Conservation (phyloP, 1,139 yeast species). For the Hanseniaspora uvarum region DNA sequence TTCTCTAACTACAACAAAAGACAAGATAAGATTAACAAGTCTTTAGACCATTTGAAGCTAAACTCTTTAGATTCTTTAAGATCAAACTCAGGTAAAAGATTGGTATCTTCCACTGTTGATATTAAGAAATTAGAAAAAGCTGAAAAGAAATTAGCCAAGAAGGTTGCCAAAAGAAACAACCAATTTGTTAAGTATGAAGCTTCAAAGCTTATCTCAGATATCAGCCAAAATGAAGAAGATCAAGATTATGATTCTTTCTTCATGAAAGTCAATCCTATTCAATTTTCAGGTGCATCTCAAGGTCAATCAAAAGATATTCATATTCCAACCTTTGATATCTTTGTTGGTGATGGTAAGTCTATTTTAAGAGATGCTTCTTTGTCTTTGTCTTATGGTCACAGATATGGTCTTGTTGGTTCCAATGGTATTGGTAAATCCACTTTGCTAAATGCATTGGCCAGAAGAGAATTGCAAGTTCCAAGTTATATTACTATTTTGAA, state of each 20-base stretch:
- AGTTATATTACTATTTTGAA: conserved; percentile 90
- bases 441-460: conserved; percentile 73
- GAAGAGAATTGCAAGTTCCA: conserved; percentile 88
- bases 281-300: conserved; percentile 67
- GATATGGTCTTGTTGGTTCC: conserved; percentile 96
- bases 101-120: conserved; percentile 88
- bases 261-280: conserved; percentile 88
- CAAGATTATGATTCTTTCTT: conserved; percentile 89
- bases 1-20: conserved; percentile 49
- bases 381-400: conserved; percentile 79
- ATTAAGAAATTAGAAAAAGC: conserved; percentile 94
- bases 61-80: conserved; percentile 41
- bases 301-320: conserved; percentile 94
- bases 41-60: conserved; percentile 63
- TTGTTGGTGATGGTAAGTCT: conserved; percentile 92
- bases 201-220: conserved; percentile 64
- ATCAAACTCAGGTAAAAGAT: conserved; percentile 83
- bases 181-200: conserved; percentile 84
- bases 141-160: conserved; percentile 90
- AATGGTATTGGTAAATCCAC: conserved; percentile 99
- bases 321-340: conserved; percentile 81
- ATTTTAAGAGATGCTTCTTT: conserved; percentile 80
- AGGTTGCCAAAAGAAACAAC: conserved; percentile 86
- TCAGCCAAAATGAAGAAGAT: conserved; percentile 30
- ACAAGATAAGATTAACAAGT: conserved; percentile 55